Evolutionary conservation across 768 basidiomycete species (phyloP).

Genomic region (Pulveroboletus frians): DNA sequence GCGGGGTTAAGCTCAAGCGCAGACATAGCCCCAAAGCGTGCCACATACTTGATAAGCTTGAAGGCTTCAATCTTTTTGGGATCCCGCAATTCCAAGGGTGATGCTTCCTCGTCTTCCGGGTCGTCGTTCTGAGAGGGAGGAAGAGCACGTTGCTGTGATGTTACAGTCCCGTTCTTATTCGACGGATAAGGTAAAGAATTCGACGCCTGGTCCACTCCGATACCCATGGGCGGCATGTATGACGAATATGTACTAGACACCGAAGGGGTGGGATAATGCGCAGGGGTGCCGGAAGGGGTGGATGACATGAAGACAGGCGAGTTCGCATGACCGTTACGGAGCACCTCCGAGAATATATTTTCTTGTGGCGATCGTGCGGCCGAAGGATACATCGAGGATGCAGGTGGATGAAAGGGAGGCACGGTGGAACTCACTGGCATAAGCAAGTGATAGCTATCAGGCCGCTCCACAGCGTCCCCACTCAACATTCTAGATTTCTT

Average conservation of each 20-base stretch:
- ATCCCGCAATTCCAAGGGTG: slow-evolving; percentile 38
- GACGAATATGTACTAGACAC: slow-evolving; percentile 30
- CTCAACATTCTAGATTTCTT: slow-evolving; percentile 48
- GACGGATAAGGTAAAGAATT: slow-evolving; percentile 47
- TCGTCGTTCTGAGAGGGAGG: slow-evolving; percentile 34
- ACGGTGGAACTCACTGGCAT: slow-evolving; percentile 46
- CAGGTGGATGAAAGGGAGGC: slow-evolving; percentile 28
- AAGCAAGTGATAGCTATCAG: slow-evolving; percentile 50
- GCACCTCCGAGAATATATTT: slow-evolving; percentile 56
- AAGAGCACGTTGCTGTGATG: slow-evolving; percentile 24
- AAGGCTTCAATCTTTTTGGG: slow-evolving; percentile 75
- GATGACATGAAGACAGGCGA: slow-evolving; percentile 62
- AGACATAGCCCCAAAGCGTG: not conserved
- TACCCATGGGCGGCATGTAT: slow-evolving; percentile 55
- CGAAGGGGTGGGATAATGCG: slow-evolving; percentile 41
- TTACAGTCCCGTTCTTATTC: slow-evolving; percentile 23
- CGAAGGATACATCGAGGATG: slow-evolving; percentile 42
- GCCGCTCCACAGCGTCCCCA: slow-evolving; percentile 36
- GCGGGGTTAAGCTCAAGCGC: not conserved
- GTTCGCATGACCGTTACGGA: slow-evolving; percentile 43
- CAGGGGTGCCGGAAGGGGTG: slow-evolving; percentile 36
- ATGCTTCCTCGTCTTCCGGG: slow-evolving; percentile 49
- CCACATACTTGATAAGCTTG: slow-evolving; percentile 70
- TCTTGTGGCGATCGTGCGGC: slow-evolving; percentile 42
- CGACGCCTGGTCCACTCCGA: slow-evolving; percentile 52